phyloP scores from a whole-genome alignment of 305 asterid species.

The Fraxinus angustifolia region DNA sequence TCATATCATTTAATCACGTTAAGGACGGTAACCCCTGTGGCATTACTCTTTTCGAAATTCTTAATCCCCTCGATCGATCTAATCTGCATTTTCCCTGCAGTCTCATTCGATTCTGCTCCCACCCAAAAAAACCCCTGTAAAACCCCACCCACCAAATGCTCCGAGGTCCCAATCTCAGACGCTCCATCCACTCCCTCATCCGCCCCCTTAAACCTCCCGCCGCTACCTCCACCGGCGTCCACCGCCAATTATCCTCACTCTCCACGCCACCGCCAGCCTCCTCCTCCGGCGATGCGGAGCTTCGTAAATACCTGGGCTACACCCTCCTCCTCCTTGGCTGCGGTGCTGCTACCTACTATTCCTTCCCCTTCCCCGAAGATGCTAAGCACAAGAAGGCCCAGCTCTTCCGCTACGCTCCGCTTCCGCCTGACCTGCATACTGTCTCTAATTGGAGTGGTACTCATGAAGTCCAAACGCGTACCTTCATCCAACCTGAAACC shows the following conservation, averaged over 20 bases:
- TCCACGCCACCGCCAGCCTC: conserved; percentile 39
- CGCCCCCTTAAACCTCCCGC: conserved; percentile 16
- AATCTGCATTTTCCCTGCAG: neutral
- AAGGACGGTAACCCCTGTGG: no score
- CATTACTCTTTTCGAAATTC: neutral
- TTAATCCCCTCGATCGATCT: neutral
- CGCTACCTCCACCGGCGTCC: conserved; percentile 31
- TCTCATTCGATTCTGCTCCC: neutral
- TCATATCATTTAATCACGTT: no score
- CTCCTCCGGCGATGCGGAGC: conserved; percentile 60
- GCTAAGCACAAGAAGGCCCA: conserved; percentile 84
- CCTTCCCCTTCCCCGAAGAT: conserved; percentile 74
- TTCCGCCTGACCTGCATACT: conserved; percentile 82
- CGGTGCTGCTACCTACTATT: conserved; percentile 83
- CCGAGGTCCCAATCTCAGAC: conserved; percentile 41
- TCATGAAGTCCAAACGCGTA: conserved; percentile 82
- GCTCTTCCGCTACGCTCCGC: conserved; percentile 80
- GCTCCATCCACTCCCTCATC: conserved; percentile 47
- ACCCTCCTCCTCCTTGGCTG: conserved; percentile 63
- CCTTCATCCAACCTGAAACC: conserved; percentile 73
- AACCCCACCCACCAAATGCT: conserved; percentile 27
- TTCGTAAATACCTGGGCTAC: conserved; percentile 85
- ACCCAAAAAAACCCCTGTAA: neutral
- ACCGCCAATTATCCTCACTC: conserved; percentile 19
- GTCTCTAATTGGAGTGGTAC: conserved; percentile 97